phyloP scores from a whole-genome alignment of 1,139 yeast genomes.

The Kluyveromyces marxianus region DNA sequence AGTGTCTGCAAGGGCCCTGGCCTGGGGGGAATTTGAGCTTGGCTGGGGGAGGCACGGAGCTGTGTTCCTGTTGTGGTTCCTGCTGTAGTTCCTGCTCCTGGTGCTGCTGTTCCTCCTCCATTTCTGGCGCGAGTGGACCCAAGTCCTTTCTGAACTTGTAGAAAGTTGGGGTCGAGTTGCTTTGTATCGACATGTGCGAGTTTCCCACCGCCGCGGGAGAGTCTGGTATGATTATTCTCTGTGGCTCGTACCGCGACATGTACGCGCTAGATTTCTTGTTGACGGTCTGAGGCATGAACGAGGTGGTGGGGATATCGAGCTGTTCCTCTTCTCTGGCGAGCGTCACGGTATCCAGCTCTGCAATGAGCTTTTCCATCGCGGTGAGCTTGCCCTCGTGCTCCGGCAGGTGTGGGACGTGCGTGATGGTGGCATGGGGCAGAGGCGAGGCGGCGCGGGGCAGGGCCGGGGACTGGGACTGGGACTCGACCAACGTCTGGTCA shows the following conservation, averaged over 20 bases:
- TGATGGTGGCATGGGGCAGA: no score
- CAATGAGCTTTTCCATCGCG: slow-evolving; percentile 24
- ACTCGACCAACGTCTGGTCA: no score
- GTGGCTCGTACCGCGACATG: slow-evolving; percentile 14
- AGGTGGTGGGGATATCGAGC: no score
- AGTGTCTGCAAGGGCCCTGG: slow-evolving; percentile 65
- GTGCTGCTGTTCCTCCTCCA: slow-evolving; percentile 4
- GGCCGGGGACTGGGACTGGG: background rate
- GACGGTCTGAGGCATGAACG: no score
- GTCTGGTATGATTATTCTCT: background rate
- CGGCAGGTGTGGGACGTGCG: no score
- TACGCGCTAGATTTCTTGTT: slow-evolving; percentile 24
- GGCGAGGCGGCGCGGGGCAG: no score
- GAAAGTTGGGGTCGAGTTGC: slow-evolving; percentile 3
- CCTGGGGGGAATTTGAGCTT: slow-evolving; percentile 44
- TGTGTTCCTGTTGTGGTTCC: background rate
- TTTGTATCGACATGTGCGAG: slow-evolving; percentile 1
- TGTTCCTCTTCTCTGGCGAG: slow-evolving; percentile 19
- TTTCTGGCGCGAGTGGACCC: background rate
- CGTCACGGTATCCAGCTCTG: slow-evolving; percentile 27
- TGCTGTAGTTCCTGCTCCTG: background rate
- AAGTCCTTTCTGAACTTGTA: slow-evolving; percentile 1
- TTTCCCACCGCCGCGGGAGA: background rate
- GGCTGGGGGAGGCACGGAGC: background rate
- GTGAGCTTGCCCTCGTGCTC: background rate